Base-by-base conservation (phyloP, 2,329 filamentous ascomycete genomes). In the Lachnellula hyalina region DNA sequence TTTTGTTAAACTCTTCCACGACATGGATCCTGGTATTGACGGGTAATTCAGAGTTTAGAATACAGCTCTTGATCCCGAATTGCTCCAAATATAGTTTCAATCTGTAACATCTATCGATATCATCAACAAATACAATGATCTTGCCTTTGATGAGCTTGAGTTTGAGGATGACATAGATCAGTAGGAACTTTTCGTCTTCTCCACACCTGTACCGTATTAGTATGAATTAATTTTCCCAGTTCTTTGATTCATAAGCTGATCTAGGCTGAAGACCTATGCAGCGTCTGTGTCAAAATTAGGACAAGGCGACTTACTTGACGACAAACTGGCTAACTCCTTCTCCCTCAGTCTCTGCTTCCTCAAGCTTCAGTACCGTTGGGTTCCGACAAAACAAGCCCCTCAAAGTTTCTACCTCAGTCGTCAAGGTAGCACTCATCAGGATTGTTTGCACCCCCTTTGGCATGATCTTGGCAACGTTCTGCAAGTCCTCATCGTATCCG, bases 181-280 rank as follows among this genome's bases (percentile, higher is more conserved):
- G 75, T 38, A 99, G 75, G 67, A 97, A 99, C 69, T 99, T 99
- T 66, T 97, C 94, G 62, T 97, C 93, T 73, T 99, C 94, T n/a
- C 83, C 90, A 63, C 91, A 96, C 68, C 83, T 87, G 52, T 51
- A 65, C 53, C 11, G 52, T 51, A 35, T 64, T 38, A 68, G 64
- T 47, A 32, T 32, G 28, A 9, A 32, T 32, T 9, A 32, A 32
- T 12, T 32, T 32, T 3, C 9, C 9, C 8, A 32, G 2, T 32
- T 11, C 9, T 32, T 32, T 32, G 28, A 32, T 32, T 32, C 28
- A 32, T 32, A 32, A 11, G 28, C 28, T 32, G 28, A 32, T 32
- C 28, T 12, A 32, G 28, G 28, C 2, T 32, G 9, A 12, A 32
- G 28, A 2, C 28, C 28, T 32, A 32, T 32, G 28, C 28, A 32